A percentile compares a stretch with the other conserved stretches of the same genome.
Evolutionary conservation across 2,329 filamentous ascomycete genomes (phyloP).

Genomic region (Fusarium euwallaceae): DNA sequence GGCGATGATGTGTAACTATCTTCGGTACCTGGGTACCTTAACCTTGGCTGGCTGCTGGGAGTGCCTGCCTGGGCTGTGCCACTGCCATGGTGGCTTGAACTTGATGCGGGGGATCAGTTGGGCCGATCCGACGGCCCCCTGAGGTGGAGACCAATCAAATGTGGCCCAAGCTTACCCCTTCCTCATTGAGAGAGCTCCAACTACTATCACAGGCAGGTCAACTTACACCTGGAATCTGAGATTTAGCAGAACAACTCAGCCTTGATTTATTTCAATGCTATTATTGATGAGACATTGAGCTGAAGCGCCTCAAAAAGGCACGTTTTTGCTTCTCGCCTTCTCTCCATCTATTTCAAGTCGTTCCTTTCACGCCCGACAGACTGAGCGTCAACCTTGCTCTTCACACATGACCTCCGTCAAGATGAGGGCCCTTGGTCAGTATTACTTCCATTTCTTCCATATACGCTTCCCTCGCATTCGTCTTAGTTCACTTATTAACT

Average conservation of each 20-base stretch:
- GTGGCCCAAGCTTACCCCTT: not conserved
- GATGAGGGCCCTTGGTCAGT: conserved; percentile 40
- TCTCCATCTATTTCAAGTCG: not conserved
- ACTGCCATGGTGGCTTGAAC: conserved; percentile 33
- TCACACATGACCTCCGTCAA: conserved; percentile 11
- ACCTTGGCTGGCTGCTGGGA: not conserved
- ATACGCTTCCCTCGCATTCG: not conserved
- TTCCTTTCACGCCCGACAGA: not conserved
- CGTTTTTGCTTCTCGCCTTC: not conserved
- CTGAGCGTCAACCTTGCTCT: not conserved
- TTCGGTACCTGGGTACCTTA: conserved; percentile 20
- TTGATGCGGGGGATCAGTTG: conserved; percentile 48
- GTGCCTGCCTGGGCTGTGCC: not conserved
- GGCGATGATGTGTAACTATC: conserved; percentile 41
- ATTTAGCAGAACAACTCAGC: not conserved
- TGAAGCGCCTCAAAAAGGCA: not conserved
- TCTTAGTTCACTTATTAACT: conserved; percentile 1
- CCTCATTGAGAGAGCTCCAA: not conserved
- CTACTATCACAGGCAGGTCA: not conserved
- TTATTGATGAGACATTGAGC: not conserved
- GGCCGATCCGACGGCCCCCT: conserved; percentile 49
- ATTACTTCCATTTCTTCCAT: not conserved
- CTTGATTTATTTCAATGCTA: not conserved
- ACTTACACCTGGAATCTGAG: not conserved
- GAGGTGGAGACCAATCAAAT: not conserved